Conservation (phyloP, 2,329 filamentous ascomycete genomes). For the Ascochyta koolunga region DNA sequence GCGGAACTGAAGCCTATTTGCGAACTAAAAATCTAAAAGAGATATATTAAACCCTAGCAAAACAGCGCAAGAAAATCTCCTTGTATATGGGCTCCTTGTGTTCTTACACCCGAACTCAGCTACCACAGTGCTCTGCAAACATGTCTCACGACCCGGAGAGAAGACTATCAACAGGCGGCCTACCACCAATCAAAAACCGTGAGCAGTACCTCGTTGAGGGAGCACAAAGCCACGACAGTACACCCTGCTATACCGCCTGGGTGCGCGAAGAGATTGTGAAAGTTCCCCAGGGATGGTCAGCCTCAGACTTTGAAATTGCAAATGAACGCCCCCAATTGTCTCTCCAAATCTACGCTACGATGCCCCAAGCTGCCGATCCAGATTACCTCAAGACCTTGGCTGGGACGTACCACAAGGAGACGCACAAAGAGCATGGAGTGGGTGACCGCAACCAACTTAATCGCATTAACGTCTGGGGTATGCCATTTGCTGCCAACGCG, state of each 20-base stretch:
- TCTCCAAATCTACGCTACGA: conserved; percentile 21
- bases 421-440: conserved; percentile 11
- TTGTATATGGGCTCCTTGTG: conserved; percentile 1
- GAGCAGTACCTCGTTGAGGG: conserved; percentile 17
- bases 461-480: conserved; percentile 19
- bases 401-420: conserved; percentile 11
- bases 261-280: conserved; percentile 14
- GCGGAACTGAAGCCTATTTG: no score
- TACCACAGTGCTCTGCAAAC: conserved; percentile 1
- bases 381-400: conserved; percentile 13
- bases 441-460: conserved; percentile 2
- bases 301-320: conserved; percentile 14
- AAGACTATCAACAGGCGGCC: conserved; percentile 23
- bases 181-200: conserved; percentile 12
- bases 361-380: conserved; percentile 11
- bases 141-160: conserved; percentile 15
- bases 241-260: conserved; percentile 20
- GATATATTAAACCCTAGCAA: no score
- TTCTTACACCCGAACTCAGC: conserved; percentile 2
- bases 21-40: no score
- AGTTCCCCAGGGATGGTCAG: conserved; percentile 15
- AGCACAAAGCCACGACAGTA: conserved; percentile 12
- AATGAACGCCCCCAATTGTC: conserved; percentile 11
- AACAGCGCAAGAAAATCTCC: no score
- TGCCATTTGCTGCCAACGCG: conserved; percentile 10